Conservation (phyloP, 345 rosid genomes). For the Balakata baccata region DNA sequence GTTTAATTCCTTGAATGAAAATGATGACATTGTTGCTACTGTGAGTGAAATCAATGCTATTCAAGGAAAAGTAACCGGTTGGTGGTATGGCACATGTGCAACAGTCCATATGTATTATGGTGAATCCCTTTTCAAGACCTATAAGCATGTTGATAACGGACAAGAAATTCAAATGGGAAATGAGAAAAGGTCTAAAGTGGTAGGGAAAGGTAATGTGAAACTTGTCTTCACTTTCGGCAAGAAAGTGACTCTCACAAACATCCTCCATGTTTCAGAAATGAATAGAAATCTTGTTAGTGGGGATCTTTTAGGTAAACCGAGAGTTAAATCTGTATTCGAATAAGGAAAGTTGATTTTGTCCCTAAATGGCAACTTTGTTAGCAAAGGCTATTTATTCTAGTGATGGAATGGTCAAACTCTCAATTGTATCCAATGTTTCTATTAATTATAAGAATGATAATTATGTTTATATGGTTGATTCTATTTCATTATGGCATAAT, state of each 20-base stretch:
- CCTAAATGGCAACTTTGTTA: not conserved
- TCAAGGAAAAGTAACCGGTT: not conserved
- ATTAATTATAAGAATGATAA: too few relatives aligned
- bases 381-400: too few relatives aligned
- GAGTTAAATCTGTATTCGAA: not conserved
- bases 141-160: not conserved
- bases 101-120: not conserved
- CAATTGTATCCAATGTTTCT: too few relatives aligned
- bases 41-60: not conserved
- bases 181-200: not conserved
- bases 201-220: not conserved
- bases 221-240: conserved; percentile 2
- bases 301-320: not conserved
- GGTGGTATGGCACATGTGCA: not conserved
- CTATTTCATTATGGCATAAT: too few relatives aligned
- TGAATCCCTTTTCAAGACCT: not conserved
- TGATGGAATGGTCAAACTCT: too few relatives aligned
- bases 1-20: not conserved
- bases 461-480: too few relatives aligned
- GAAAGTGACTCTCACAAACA: not conserved
- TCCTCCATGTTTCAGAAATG: not conserved
- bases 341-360: not conserved
- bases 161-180: not conserved
- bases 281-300: not conserved
- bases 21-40: not conserved